Base-by-base conservation (phyloP, 805 yeast species). In the Candida arabinofermentans region DNA sequence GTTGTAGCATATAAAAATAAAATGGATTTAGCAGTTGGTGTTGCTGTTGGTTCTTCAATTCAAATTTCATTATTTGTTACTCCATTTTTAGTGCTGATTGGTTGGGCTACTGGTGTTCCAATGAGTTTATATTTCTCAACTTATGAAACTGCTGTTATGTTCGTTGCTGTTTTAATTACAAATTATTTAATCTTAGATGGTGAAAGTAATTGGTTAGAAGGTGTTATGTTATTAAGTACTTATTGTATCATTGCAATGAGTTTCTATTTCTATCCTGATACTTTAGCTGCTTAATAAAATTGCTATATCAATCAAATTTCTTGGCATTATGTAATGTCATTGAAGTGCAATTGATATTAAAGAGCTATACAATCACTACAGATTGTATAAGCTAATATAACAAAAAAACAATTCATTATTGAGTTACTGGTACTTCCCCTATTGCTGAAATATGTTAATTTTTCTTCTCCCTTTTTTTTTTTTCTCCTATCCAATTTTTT, bases 1-100 rank as follows among this genome's bases (percentile, higher is more conserved):
- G 76, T 88, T 47, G 98, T 93, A 37, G 98, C 99, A 18, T 79
- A 81, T 75, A 89, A 89, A 67, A 87, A 93, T 65, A 93, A 93
- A 67, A 93, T 93, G 96, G 98, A 93, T 62, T 75, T 93, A 45
- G 97, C 99, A 12, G 77, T 93, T 52, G 96, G 96, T 44, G 98
- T 93, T 36, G 98, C 99, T 2, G 82, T 93, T 46, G 99, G 99
- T 17, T 86, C 96, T 1, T 88, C 96, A 3, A 76, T 93, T 64
- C 99, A 93, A 66, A 90, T 93, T 55, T 95, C 99, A 2, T 67
- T 93, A 42, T 91, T 93, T 67, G 89, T 93, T 34, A 90, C 98
- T 13, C 99, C 99, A 24, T 86, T 90, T 67, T 76, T 93, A 78
- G 99, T 93, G 7, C 71, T 93, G 26, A 70, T 86, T 33, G 99